Evolutionary conservation across 2,329 filamentous ascomycete species (phyloP), one percentile per base, ranked within the genome.

Genomic region (Ophiostoma angusticollis): DNA sequence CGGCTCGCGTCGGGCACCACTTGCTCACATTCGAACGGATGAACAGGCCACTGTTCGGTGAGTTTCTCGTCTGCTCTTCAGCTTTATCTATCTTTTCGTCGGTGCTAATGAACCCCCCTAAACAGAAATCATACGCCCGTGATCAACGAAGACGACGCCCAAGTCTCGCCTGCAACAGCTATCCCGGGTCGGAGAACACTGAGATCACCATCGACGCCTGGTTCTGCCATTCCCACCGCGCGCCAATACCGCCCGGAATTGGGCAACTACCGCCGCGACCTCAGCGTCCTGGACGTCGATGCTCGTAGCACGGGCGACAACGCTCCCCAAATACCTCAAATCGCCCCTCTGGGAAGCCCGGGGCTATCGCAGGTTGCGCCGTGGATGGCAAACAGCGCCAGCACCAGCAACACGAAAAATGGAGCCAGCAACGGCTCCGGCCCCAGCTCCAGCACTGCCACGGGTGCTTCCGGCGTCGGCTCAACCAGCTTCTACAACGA

Each of bases 401-500:
- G 31, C 37, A 21, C 19, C 23, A 17, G 7, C 23, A 28, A 11
- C 45, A n/a, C n/a, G n/a, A n/a, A n/a, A n/a, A n/a, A n/a, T n/a
- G n/a, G n/a, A n/a, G n/a, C n/a, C n/a, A 52, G 42, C 36, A 50
- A 56, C 41, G 31, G 53, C 54, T 37, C 21, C 22, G 12, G 5
- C 16, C 4, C 31, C 9, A n/a, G 16, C n/a, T 12, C 22, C 18
- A 16, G 6, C 27, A 8, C 17, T 7, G 18, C 14, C 36, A 52
- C 56, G 39, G 54, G 61, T 41, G 57, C 53, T 35, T 57, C 52
- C 51, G 54, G 47, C 36, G 33, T 47, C 47, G 45, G 52, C 45
- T 48, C 61, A 27, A 71, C 68, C 34, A 80, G 67, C 56, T 86
- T 85, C 58, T 81, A 75, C 60, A 76, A 85, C 57, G 78, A 86